These are phyloP conservation scores for Sparassis latifolia DNA, from an alignment of 1,284 basidiomycete genomes.

Conservation along the genomic window DNA sequence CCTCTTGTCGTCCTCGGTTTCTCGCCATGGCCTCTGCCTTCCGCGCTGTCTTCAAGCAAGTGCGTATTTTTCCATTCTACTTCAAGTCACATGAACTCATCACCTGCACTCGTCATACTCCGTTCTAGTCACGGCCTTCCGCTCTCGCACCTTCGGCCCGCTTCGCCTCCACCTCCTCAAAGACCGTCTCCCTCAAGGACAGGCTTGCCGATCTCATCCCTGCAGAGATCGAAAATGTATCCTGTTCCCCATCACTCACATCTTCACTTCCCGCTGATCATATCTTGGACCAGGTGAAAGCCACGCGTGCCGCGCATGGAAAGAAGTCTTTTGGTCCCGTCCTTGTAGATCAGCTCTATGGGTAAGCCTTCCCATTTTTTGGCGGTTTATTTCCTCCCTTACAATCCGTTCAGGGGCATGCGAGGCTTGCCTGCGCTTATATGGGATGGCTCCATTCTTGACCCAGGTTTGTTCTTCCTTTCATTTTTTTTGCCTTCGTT, in stretches of 20 bases:
- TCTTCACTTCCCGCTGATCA: constrained; percentile 5
- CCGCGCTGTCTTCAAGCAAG: constrained; percentile 43
- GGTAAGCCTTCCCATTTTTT: constrained; percentile 31
- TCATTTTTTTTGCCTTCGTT: constrained; percentile 1
- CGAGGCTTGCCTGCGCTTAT: constrained; percentile 83
- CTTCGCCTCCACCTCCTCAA: constrained; percentile 61
- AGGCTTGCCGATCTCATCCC: constrained; percentile 89
- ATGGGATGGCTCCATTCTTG: constrained; percentile 95
- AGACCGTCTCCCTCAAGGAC: constrained; percentile 81
- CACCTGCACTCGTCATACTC: neutral
- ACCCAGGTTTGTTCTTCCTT: constrained; percentile 55
- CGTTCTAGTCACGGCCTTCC: constrained; percentile 30
- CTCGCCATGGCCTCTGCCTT: constrained; percentile 26
- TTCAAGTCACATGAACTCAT: neutral
- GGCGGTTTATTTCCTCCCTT: neutral
- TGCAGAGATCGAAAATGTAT: constrained; percentile 77
- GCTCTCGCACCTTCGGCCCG: constrained; percentile 45
- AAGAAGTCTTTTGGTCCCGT: constrained; percentile 89
- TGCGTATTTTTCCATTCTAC: constrained; percentile 24
- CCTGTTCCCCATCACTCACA: constrained; percentile 10
- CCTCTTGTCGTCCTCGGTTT: neutral
- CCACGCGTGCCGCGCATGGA: constrained; percentile 77
- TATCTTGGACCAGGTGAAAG: constrained; percentile 59
- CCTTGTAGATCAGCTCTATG: constrained; percentile 86
- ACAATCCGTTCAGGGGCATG: constrained; percentile 68